phyloP scores from a whole-genome alignment of 2,329 filamentous ascomycete species.

The Penicillium sp. region DNA sequence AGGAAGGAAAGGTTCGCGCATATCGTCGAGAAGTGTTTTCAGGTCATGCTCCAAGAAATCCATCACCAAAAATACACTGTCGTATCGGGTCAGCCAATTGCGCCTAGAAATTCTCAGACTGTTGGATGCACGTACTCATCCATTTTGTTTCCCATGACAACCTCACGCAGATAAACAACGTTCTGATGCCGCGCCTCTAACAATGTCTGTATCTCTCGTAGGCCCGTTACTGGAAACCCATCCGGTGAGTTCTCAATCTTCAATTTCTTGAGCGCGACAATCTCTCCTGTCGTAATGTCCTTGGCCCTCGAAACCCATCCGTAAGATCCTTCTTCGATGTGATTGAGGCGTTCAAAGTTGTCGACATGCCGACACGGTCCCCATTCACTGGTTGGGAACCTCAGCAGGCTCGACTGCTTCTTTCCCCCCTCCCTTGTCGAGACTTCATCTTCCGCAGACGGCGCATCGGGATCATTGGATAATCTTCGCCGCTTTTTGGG shows the following conservation, averaged over 20 bases:
- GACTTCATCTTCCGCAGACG: constrained; percentile 22
- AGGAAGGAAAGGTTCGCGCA: constrained; percentile 86
- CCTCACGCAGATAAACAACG: constrained; percentile 73
- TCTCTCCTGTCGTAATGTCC: constrained; percentile 64
- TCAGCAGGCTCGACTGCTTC: constrained; percentile 55
- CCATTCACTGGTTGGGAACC: constrained; percentile 65
- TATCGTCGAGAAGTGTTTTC: constrained; percentile 85
- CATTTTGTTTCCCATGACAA: constrained; percentile 66
- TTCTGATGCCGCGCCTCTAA: constrained; percentile 74
- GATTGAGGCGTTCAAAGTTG: constrained; percentile 86
- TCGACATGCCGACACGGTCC: constrained; percentile 69
- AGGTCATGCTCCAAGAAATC: constrained; percentile 97
- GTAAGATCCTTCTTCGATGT: constrained; percentile 96
- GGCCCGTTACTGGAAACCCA: constrained; percentile 83
- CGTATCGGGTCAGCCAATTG: constrained; percentile 1
- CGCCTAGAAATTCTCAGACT: background rate
- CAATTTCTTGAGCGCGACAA: constrained; percentile 88
- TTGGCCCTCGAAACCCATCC: constrained; percentile 85
- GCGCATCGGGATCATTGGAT: constrained; percentile 43
- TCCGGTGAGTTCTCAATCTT: constrained; percentile 78
- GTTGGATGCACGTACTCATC: constrained; percentile 46
- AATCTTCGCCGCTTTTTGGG: constrained; percentile 59
- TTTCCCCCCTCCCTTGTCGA: constrained; percentile 14
- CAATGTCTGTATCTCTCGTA: constrained; percentile 90
- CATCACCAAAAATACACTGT: constrained; percentile 85